Conservation (phyloP, 2,329 filamentous ascomycete genomes). For the Xylariaceae sp. region DNA sequence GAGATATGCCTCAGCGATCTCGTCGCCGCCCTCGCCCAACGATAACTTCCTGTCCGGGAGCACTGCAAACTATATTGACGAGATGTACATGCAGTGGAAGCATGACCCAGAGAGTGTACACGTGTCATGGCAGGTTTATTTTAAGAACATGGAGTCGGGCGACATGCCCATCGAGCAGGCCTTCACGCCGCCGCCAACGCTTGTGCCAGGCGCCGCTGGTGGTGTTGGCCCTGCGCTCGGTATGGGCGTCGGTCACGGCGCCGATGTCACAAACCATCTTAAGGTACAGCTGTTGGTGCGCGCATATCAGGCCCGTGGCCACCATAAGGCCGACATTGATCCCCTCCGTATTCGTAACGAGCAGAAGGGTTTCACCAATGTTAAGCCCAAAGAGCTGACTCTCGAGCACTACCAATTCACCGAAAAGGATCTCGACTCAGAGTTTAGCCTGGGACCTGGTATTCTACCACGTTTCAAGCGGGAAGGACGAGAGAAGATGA, state of each 20-base stretch:
- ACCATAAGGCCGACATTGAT: conserved; percentile 98
- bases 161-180: conserved; percentile 98
- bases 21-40: conserved; percentile 74
- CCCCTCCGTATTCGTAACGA: conserved; percentile 92
- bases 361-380: conserved; percentile 81
- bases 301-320: conserved; percentile 96
- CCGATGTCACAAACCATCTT: conserved; percentile 92
- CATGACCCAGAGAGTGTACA: conserved; percentile 91
- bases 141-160: conserved; percentile 98
- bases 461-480: conserved; percentile 94
- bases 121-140: conserved; percentile 98
- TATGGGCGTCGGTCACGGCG: conserved; percentile 69
- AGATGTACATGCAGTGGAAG: conserved; percentile 99
- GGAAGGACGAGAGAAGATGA: conserved; percentile 92
- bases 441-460: conserved; percentile 90
- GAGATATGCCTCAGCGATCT: conserved; percentile 60
- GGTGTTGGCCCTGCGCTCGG: conserved; percentile 76
- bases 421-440: conserved; percentile 89
- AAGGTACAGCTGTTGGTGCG: conserved; percentile 97
- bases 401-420: conserved; percentile 95
- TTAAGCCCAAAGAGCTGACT: conserved; percentile 89
- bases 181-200: conserved; percentile 92
- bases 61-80: conserved; percentile 98
- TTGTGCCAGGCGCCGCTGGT: conserved; percentile 82
- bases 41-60: conserved; percentile 97